Evolutionary conservation across 805 yeast species (phyloP).

Genomic region (Cyberlindnera japonica): DNA sequence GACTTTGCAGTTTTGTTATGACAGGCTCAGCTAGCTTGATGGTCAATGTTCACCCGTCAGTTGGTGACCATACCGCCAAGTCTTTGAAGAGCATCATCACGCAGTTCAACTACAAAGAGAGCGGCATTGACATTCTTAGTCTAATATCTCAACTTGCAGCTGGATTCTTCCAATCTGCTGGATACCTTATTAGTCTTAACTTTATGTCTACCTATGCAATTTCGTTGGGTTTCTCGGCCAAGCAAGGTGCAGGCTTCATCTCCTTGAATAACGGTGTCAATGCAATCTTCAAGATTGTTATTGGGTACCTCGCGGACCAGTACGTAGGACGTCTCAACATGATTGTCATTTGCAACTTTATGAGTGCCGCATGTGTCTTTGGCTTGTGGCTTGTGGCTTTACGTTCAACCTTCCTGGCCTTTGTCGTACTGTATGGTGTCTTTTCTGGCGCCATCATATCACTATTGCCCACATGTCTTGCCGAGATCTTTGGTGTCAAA

Average conservation of each 20-base stretch:
- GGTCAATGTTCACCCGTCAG: conserved; percentile 14
- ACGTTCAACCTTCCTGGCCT: conserved; percentile 28
- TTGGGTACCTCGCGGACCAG: conserved; percentile 39
- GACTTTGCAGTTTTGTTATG: conserved; percentile 25
- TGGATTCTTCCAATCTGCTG: conserved; percentile 33
- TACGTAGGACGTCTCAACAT: conserved; percentile 38
- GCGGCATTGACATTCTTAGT: conserved; percentile 4
- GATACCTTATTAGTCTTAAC: conserved; percentile 32
- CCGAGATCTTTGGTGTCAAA: conserved; percentile 32
- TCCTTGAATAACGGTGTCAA: conserved; percentile 34
- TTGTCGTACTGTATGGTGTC: conserved; percentile 34
- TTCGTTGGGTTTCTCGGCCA: conserved; percentile 30
- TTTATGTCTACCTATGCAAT: conserved; percentile 34
- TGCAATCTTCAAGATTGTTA: conserved; percentile 29
- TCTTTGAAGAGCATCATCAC: conserved; percentile 6
- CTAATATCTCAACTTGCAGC: conserved; percentile 19
- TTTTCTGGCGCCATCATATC: conserved; percentile 35
- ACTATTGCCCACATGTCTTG: conserved; percentile 32
- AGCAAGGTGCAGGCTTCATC: conserved; percentile 34
- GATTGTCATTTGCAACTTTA: conserved; percentile 35
- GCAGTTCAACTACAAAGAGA: conserved; percentile 10
- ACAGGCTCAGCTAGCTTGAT: conserved; percentile 1
- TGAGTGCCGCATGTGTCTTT: conserved; percentile 33
- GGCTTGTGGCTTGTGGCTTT: conserved; percentile 34
- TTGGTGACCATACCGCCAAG: background rate